Base-by-base conservation (phyloP, 108 stramenopile species). In the Craspedostauros australis region DNA sequence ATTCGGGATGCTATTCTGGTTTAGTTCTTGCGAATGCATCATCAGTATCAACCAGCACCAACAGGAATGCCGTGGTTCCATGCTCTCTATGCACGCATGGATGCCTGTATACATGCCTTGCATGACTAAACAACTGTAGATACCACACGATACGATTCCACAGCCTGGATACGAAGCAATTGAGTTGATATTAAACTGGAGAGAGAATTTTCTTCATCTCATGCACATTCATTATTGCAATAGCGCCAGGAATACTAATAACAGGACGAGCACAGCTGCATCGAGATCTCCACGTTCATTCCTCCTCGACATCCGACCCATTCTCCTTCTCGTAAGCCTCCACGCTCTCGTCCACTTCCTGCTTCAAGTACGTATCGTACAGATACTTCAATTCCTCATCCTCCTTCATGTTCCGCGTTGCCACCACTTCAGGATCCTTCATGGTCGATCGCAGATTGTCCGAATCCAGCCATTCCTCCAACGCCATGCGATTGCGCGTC, bases 321-420 rank as follows among this genome's bases (percentile, higher is more conserved):
- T 61, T 29, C 0, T 19, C 42, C 12, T 57, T 43, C 39, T 22
- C 19, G 39, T 11, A 56, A 25, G 54, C 46, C 11, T 16, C 51
- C 40, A n/a, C n/a, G n/a, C n/a, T n/a, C 34, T 68, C 63, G 24
- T 69, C 68, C 48, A 49, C 64, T 44, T 56, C 46, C 36, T 75
- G 66, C 20, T 60, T 59, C 22, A 77, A 56, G 39, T 83, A 79
- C 46, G 57, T 76, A 26, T 72, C 55, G 23, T 63, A 70, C 2
- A 80, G 49, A 45, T 82, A 86, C 3, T 79, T 60, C 51, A 72
- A 41, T 40, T 86, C 84, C 44, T 90, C 77, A 24, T 90, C 77
- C 53, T 79, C 80, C 9, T 80, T 66, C 88, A 90, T 90, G 11
- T 64, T 51, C 39, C 63, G 72, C 11, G 73, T 71, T 12, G 71